Base-by-base conservation (phyloP, 2,329 filamentous ascomycete species). In the Aspergillus puulaauensis region DNA sequence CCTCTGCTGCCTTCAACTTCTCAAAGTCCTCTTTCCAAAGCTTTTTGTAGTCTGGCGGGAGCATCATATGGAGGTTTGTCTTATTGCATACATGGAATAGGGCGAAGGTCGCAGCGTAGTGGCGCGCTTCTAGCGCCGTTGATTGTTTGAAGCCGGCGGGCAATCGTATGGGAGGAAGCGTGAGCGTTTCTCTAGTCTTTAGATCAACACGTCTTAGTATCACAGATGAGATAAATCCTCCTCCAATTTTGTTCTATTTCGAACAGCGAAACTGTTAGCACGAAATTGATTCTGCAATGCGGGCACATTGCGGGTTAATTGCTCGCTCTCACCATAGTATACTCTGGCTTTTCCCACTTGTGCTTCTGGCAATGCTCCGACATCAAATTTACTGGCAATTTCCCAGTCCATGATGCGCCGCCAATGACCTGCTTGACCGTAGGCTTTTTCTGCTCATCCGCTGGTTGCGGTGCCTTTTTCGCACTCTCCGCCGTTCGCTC, bases 341-440 rank as follows among this genome's bases (percentile, higher is more conserved):
- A 99, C 62, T 96, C 93, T 2, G 93, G 93, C 72, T 88, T 93
- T 64, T 91, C 90, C 95, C 95, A 99, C 72, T 91, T 91, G 74
- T 96, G 90, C 75, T 93, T 96, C 77, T 96, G 92, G 68, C 93
- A 97, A 76, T 96, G 90, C 80, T 98, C 95, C 37, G 90, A 91
- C 62, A 98, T 84, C 68, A 98, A 83, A 71, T 96, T 97, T 63
- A 97, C 90, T 1, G 95, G 95, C 33, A 99, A 80, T 74, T 99
- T 99, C 41, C 95, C 95, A 0, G 95, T 99, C 95, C 95, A 99
- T 66, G 92, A 97, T 58, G 91, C 86, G 49, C 95, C 95, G 43
- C 92, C 95, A 69, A 99, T 96, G 64, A 99, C 80, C 66, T 96
- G 91, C 74, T 84, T 79, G 21, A 83, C 83, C 49, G 85, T 81